Conservation (phyloP, 2,329 filamentous ascomycete species). For the Diplodia sapinea region DNA sequence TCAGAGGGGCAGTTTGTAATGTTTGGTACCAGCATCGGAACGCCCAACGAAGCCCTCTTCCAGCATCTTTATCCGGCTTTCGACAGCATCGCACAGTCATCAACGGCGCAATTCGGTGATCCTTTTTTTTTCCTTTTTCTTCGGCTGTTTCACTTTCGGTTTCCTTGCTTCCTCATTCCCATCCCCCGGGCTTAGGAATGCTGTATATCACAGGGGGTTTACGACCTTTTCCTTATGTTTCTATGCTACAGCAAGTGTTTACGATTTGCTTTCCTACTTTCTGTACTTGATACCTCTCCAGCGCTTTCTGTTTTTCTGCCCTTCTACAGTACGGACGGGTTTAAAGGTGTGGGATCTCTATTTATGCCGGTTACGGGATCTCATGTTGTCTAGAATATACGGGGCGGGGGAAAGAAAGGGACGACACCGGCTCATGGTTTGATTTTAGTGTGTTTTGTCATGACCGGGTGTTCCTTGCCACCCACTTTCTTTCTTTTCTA, state of each 20-base stretch:
- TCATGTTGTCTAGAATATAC: constrained; percentile 22
- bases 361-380: constrained; percentile 28
- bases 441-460: constrained; percentile 10
- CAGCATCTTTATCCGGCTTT: background rate
- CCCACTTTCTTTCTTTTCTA: constrained; percentile 18
- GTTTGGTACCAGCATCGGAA: background rate
- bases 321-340: constrained; percentile 22
- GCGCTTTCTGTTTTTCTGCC: constrained; percentile 25
- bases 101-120: constrained; percentile 21
- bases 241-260: constrained; percentile 23
- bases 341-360: constrained; percentile 17
- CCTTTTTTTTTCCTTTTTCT: background rate
- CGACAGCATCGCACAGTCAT: constrained; percentile 16
- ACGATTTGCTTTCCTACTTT: constrained; percentile 23
- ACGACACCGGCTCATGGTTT: constrained; percentile 13
- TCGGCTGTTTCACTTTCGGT: background rate
- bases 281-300: constrained; percentile 30
- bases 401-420: background rate
- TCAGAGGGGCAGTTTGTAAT: constrained; percentile 20
- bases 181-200: background rate
- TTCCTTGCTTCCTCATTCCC: background rate
- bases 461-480: constrained; percentile 12
- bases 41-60: background rate
- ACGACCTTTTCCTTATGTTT: constrained; percentile 29
- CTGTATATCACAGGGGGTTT: constrained; percentile 19